Evolutionary conservation across 352 stramenopile genomes (phyloP), one percentile per base, ranked within the genome.

Genomic region (Phytophthora brassicae): DNA sequence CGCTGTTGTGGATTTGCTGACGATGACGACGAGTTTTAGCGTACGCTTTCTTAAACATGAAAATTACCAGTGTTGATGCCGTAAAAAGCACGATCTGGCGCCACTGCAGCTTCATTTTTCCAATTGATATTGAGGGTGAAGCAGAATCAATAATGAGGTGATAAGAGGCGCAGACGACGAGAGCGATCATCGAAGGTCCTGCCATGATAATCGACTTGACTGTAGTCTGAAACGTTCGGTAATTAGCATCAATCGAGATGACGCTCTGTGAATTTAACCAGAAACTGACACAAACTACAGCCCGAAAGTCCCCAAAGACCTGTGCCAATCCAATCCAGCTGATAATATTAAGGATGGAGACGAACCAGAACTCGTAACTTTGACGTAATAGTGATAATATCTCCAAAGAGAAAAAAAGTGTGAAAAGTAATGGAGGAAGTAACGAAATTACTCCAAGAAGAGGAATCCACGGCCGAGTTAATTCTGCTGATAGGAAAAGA

Each of bases 191-290:
- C 0, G 68, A 68, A 6, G 68, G 69, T 1, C 67, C 55, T 1
- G 60, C 64, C 26, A 74, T 56, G 1, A 70, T 16, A 33, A 67
- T 74, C 5, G 61, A 71, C 7, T 60, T 63, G 6, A 46, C 56
- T 8, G 60, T 59, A 0, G 66, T 58, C 14, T 56, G 44, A 29
- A 57, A 57, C 26, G 61, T 75, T n/a, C 66, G 56, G 22, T 75
- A 68, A 22, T 75, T 75, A 17, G 62, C 70, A 36, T 78, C 70
- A 8, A 78, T 68, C 8, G 53, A 53, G 12, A 75, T 68, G 28
- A 52, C 42, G 23, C 28, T 59, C 20, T 73, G 66, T 4, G 61
- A 64, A 26, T 56, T 62, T 13, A 66, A 24, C 53, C 60, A 69
- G 20, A 61, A 65, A 9, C 54, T 66, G 7, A 73, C 14, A n/a